Percentiles rank a stretch among this genome's conserved stretches.
Evolutionary conservation across 345 rosid species (phyloP).

Genomic region (Camelina neglecta): DNA sequence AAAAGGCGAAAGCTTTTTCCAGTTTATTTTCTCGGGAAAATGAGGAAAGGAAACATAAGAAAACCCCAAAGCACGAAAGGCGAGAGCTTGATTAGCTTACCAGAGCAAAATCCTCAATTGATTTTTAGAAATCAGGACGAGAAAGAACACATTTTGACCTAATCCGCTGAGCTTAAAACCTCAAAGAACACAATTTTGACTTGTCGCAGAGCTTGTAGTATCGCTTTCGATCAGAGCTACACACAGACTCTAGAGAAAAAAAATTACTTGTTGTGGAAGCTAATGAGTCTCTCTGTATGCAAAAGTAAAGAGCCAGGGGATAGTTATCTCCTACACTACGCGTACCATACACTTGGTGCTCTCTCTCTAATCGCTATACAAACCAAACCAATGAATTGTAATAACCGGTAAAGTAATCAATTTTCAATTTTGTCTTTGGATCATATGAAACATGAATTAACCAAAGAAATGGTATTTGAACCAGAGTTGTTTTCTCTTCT

Average conservation of each 20-base stretch:
- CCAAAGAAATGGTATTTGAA: not conserved
- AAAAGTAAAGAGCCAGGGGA: not conserved
- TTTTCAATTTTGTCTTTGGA: not conserved
- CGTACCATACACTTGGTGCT: not conserved
- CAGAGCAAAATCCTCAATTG: slow-evolving; percentile 17
- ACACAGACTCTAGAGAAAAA: not conserved
- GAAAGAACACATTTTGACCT: not conserved
- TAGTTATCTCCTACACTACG: slow-evolving; percentile 12
- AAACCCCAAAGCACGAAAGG: not conserved
- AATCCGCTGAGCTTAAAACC: not conserved
- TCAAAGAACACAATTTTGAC: not conserved
- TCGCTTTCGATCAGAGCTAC: slow-evolving; percentile 14
- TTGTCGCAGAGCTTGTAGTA: not conserved
- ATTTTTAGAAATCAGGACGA: not conserved
- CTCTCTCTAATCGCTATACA: not conserved
- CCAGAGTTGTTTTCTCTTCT: not conserved
- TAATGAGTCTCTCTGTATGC: not conserved
- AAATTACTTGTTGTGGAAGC: slow-evolving; percentile 34
- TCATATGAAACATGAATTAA: not conserved
- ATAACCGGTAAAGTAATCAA: not conserved
- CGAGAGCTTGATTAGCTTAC: slow-evolving; percentile 32
- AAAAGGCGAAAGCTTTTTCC: not conserved
- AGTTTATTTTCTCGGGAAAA: slow-evolving; percentile 4
- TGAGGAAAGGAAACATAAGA: not conserved
- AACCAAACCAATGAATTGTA: not conserved